phyloP scores from a whole-genome alignment of 1,284 basidiomycete species.

The Microbotryomycetes sp. region DNA sequence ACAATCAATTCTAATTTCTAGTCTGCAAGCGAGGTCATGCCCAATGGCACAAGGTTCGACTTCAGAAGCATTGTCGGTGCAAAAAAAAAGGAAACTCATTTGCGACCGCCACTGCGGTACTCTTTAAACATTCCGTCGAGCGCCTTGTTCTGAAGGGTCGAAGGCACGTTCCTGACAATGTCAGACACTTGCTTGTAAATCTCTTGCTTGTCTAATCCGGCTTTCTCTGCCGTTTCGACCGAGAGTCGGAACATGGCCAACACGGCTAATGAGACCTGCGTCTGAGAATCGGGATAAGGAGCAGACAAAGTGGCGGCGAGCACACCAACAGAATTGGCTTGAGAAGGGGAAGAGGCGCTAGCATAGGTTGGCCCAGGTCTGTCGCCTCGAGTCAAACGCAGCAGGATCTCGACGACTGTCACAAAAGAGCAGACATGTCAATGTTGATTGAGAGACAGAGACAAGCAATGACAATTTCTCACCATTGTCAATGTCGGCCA shows the following conservation, averaged over 20 bases:
- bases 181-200: constrained; percentile 75
- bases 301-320: constrained; percentile 56
- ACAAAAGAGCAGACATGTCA: neutral
- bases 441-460: neutral
- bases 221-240: constrained; percentile 68
- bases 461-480: no score
- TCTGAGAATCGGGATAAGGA: constrained; percentile 77
- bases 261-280: constrained; percentile 83
- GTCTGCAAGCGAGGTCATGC: no score
- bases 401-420: constrained; percentile 69
- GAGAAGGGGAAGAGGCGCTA: constrained; percentile 25
- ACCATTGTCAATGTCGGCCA: constrained; percentile 66
- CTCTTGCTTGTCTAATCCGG: constrained; percentile 58
- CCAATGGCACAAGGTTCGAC: no score
- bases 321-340: constrained; percentile 46
- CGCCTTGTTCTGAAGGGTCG: constrained; percentile 75
- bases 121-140: constrained; percentile 89
- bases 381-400: constrained; percentile 77
- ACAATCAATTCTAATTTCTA: no score
- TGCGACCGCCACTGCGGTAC: constrained; percentile 41
- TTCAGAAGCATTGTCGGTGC: no score
- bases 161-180: constrained; percentile 78
- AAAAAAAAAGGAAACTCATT: no score
- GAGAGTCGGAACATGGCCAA: constrained; percentile 80
- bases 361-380: constrained; percentile 55